Evolutionary conservation across 345 rosid species (phyloP), one percentile per base, ranked within the genome.

Genomic region (Boechera stricta): DNA sequence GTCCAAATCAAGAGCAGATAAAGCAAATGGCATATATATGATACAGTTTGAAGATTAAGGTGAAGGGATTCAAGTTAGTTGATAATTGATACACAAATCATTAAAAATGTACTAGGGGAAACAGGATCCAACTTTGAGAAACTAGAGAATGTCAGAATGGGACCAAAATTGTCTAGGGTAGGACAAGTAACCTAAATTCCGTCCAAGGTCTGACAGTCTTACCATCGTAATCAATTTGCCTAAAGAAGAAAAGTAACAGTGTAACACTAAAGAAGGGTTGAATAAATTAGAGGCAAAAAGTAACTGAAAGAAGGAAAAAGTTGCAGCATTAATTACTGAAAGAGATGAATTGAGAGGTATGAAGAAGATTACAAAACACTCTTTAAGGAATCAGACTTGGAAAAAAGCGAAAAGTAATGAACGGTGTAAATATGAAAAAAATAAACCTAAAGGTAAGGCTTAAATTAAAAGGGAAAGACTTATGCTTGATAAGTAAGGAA

Each of bases 401-500:
- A 78, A 66, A 45, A 54, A 53, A 76, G 56, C 45, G 67, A 58
- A 73, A 73, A 51, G 29, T 77, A 85, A 77, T 64, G 82, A 70
- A 71, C 16, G 59, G 42, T 59, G 71, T 79, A 79, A 44, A 78
- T 60, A 72, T 69, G 77, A 69, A 75, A 36, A 56, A 60, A 52
- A 60, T 10, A 13, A 59, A 62, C 48, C 58, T 41, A 81, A 67
- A 77, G 80, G 78, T 52, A 66, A 76, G 82, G 80, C 26, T 72
- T 64, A 64, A 64, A 53, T 45, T 24, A 45, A 64, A 72, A 64
- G 64, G 68, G 39, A 51, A 65, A 71, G 81, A 66, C 60, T 64
- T 77, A 33, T 42, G 76, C 78, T 76, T 63, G 51, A 64, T 69
- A 82, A 75, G 67, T 64, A 85, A 82, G 84, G 83, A 79, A 67